Percentiles rank a stretch among this genome's conserved stretches.
phyloP scores from a whole-genome alignment of 2,329 filamentous ascomycete genomes.

The Pseudocercospora cruenta region DNA sequence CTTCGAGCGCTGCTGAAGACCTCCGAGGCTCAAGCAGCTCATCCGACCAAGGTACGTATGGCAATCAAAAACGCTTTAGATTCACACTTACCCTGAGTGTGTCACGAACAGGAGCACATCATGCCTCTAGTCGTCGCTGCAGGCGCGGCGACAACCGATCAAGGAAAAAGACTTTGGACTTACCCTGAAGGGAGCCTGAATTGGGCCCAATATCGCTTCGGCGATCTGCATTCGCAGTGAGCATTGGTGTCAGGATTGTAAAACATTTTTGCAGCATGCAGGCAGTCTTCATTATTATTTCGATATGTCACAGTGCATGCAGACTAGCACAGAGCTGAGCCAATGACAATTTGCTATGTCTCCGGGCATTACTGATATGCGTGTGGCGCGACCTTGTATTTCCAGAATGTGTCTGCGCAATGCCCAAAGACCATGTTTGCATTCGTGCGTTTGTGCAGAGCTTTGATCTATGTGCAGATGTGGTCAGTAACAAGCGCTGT shows the following conservation, averaged over 20 bases:
- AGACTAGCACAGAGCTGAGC: too few species aligned
- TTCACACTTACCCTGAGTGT: not conserved
- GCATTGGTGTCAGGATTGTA: not conserved
- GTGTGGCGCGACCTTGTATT: conserved; percentile 26
- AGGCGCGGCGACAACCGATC: not conserved
- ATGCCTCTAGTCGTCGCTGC: not conserved
- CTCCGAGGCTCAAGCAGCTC: too few species aligned
- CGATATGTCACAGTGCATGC: too few species aligned
- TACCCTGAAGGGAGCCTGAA: not conserved
- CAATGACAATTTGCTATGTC: too few species aligned
- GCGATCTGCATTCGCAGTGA: not conserved
- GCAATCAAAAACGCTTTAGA: too few species aligned
- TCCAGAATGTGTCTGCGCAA: conserved; percentile 28
- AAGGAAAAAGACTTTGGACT: too few species aligned
- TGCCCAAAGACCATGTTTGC: conserved; percentile 32
- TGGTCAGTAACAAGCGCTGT: not conserved
- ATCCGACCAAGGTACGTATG: too few species aligned
- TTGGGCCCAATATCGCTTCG: not conserved
- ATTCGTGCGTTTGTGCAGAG: conserved; percentile 23
- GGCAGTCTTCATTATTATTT: not conserved
- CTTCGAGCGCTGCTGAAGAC: too few species aligned
- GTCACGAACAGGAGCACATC: not conserved
- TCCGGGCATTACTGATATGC: conserved; percentile 18
- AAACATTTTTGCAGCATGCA: too few species aligned
- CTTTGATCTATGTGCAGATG: not conserved